Base-by-base conservation (phyloP, 2,329 filamentous ascomycete genomes). In the Tolypocladium inflatum region DNA sequence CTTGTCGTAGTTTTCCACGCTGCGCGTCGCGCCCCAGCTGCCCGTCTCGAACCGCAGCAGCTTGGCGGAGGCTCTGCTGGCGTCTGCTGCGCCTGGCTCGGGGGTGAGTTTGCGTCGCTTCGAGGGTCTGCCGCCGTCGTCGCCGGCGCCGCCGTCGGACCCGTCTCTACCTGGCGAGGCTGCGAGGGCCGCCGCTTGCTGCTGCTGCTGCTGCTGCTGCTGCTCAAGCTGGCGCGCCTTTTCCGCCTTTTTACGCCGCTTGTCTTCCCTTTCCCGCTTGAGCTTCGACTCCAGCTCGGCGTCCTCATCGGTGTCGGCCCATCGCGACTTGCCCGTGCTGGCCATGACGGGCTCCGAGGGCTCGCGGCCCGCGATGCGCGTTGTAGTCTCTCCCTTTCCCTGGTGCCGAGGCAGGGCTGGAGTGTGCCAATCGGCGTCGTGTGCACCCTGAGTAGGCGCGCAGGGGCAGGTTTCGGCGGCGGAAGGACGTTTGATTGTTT, bases 1-100 rank as follows among this genome's bases (percentile, higher is more conserved):
- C 64, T 90, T 89, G 67, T 97, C 90, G 74, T 92, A 99, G 68
- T 90, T 87, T 68, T 93, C 88, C 33, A 96, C 88, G 69, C 89
- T 89, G 60, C 89, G 81, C 68, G 88, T 89, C 58, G 76, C 78
- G 55, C 83, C 81, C 85, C 91, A 96, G 64, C 77, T 73, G 11
- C 82, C 81, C 17, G 79, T 78, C 11, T 88, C 81, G 68, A 95
- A 92, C 13, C 88, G 85, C 48, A 97, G 73, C 2, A 96, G 77
- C 62, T 80, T 84, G 2, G 82, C 73, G 41, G 67, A 58, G 37
- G 64, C 41, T 23, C 5, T 10, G 35, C 23, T 38, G 23, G 19
- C 23, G 55, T 9, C 38, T 17, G 57, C 54, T 38, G 68, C 63
- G 51, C 68, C 68, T 58, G 64, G 67, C 21, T 80, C 76, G 10